phyloP scores from a whole-genome alignment of 2,329 filamentous ascomycete genomes.

The Pseudogymnoascus sp. region DNA sequence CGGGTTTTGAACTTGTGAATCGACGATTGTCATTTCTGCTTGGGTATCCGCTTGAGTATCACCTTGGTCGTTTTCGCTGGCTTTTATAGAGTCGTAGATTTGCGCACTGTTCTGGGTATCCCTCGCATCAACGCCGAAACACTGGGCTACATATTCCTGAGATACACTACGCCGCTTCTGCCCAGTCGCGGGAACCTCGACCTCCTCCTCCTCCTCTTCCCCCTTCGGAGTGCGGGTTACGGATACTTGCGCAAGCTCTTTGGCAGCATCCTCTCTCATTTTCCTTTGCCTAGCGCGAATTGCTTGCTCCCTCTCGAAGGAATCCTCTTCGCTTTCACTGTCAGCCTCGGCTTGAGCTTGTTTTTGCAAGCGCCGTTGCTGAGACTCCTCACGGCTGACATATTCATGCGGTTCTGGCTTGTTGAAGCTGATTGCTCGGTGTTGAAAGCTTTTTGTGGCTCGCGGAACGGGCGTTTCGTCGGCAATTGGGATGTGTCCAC shows the following conservation, averaged over 20 bases:
- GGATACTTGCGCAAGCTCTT: slow-evolving; percentile 4
- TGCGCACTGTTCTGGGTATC: slow-evolving; percentile 20
- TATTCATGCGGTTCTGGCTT: not conserved
- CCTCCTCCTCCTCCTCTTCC: not conserved
- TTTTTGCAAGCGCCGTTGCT: not conserved
- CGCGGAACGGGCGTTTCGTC: not conserved
- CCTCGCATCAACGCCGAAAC: slow-evolving; percentile 19
- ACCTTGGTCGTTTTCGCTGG: not conserved
- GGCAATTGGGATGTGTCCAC: not conserved
- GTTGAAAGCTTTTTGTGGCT: not conserved
- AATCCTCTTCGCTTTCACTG: not conserved
- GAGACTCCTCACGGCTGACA: not conserved
- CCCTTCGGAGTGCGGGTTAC: not conserved
- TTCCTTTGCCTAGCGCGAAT: not conserved
- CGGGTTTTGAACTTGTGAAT: not conserved
- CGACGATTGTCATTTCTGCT: slow-evolving; percentile 1
- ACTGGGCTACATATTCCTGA: slow-evolving; percentile 23
- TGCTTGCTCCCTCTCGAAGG: not conserved
- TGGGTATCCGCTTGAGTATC: slow-evolving; percentile 2
- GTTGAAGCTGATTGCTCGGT: slow-evolving; percentile 1
- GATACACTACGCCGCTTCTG: not conserved
- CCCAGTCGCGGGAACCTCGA: slow-evolving; percentile 1
- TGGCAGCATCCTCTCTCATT: not conserved
- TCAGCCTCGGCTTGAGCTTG: not conserved
- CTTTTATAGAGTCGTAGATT: not conserved